phyloP scores from a whole-genome alignment of 2,329 filamentous ascomycete genomes.

The Penicillium sp. region DNA sequence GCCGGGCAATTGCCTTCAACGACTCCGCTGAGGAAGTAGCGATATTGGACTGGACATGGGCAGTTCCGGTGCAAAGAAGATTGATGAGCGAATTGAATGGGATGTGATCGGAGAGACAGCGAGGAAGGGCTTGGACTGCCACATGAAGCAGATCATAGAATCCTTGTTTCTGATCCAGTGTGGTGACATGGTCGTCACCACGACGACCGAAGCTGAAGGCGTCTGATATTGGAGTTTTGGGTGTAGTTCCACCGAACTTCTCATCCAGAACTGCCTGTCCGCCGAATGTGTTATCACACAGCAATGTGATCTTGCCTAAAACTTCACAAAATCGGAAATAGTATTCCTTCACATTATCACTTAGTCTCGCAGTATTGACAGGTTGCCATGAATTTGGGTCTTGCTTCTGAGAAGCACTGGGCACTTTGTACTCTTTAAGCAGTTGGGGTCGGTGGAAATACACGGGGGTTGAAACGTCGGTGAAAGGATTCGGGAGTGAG shows the following conservation, averaged over 20 bases:
- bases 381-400: slow-evolving; percentile 36
- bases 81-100: slow-evolving; percentile 92
- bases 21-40: slow-evolving; percentile 86
- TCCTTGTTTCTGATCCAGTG: slow-evolving; percentile 75
- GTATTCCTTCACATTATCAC: slow-evolving; percentile 70
- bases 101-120: slow-evolving; percentile 84
- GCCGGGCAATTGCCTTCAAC: slow-evolving; percentile 85
- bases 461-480: slow-evolving; percentile 31
- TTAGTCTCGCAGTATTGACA: slow-evolving; percentile 54
- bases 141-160: slow-evolving; percentile 95
- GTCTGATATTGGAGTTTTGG: slow-evolving; percentile 90
- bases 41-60: slow-evolving; percentile 86
- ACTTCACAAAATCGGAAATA: slow-evolving; percentile 91
- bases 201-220: slow-evolving; percentile 82
- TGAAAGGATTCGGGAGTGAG: slow-evolving; percentile 34
- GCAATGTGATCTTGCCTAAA: slow-evolving; percentile 85
- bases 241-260: slow-evolving; percentile 76
- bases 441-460: slow-evolving; percentile 32
- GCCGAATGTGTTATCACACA: slow-evolving; percentile 94
- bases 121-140: slow-evolving; percentile 84
- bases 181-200: slow-evolving; percentile 67
- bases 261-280: slow-evolving; percentile 92
- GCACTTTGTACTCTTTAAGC: slow-evolving; percentile 30
- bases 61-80: slow-evolving; percentile 87
- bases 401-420: slow-evolving; percentile 25